Evolutionary conservation across 139 green algal species (phyloP).

Genomic region (Tetradesmus lagerheimii): DNA sequence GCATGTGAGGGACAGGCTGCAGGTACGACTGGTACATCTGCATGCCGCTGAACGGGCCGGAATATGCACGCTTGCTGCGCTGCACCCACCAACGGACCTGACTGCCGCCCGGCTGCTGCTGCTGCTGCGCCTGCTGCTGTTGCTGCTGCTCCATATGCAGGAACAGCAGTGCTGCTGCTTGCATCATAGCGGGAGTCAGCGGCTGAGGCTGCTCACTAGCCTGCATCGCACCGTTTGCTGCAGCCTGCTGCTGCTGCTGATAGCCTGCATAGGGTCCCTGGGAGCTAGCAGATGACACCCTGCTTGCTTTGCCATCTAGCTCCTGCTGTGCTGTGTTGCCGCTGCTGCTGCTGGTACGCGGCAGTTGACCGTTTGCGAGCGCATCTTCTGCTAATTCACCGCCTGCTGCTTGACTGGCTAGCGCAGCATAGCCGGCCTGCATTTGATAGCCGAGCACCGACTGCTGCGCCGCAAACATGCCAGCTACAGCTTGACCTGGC

Average conservation of each 20-base stretch:
- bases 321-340: constrained; percentile 23
- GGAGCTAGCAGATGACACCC: neutral
- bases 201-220: neutral
- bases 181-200: neutral
- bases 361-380: neutral
- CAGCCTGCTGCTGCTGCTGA: neutral
- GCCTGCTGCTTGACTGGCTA: neutral
- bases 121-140: constrained; percentile 7
- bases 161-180: constrained; percentile 32
- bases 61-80: constrained; percentile 18
- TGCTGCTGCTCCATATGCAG: constrained; percentile 9
- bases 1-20: neutral
- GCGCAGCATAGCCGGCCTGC: constrained; percentile 14
- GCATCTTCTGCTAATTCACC: neutral
- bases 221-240: neutral
- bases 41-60: constrained; percentile 17
- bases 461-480: constrained; percentile 1
- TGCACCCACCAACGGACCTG: constrained; percentile 33
- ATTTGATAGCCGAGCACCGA: constrained; percentile 3
- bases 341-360: constrained; percentile 36
- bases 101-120: neutral
- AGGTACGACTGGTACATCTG: constrained; percentile 39
- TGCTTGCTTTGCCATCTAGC: constrained; percentile 8
- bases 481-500: neutral
- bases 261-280: neutral